Percentiles rank a stretch among this genome's conserved stretches.
These are phyloP conservation scores for Brassica carinata DNA, from an alignment of 345 rosid species.

Conservation along the genomic window DNA sequence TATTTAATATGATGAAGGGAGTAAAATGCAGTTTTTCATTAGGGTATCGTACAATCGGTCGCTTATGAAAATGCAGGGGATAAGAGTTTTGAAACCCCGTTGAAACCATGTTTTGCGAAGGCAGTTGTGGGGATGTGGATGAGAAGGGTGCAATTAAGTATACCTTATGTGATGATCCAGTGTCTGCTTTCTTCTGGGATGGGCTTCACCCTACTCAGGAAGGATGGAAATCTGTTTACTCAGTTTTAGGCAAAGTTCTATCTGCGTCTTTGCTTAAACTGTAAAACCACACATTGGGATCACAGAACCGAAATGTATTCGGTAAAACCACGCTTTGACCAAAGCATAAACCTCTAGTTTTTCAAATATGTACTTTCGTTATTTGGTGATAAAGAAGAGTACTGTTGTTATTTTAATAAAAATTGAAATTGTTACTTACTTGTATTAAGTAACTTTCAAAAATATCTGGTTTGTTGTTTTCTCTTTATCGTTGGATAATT, in stretches of 20 bases:
- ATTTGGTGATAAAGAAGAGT: not conserved
- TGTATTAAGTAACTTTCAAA: not conserved
- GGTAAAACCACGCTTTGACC: slow-evolving; percentile 11
- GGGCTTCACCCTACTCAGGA: slow-evolving; percentile 48
- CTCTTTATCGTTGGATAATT: not conserved
- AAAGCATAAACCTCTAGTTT: not conserved
- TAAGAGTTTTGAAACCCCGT: slow-evolving; percentile 43
- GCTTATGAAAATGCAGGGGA: slow-evolving; percentile 21
- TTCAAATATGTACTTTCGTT: not conserved
- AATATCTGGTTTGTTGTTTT: not conserved
- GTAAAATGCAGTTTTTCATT: too few species aligned
- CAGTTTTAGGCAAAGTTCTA: slow-evolving; percentile 33
- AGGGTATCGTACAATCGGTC: not conserved
- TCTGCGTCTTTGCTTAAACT: not conserved
- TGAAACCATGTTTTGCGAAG: slow-evolving; percentile 58
- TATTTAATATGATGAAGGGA: too few species aligned
- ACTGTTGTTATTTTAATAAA: not conserved
- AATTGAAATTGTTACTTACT: not conserved
- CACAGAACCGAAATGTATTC: not conserved
- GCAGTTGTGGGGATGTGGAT: slow-evolving; percentile 46
- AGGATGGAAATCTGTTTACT: slow-evolving; percentile 53
- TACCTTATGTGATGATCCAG: slow-evolving; percentile 43
- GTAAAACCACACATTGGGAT: slow-evolving; percentile 1
- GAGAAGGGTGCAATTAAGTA: slow-evolving; percentile 41
- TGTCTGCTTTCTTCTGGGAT: slow-evolving; percentile 57